Evolutionary conservation across 805 yeast genomes (phyloP).

Genomic region (Saturnispora halmiae): DNA sequence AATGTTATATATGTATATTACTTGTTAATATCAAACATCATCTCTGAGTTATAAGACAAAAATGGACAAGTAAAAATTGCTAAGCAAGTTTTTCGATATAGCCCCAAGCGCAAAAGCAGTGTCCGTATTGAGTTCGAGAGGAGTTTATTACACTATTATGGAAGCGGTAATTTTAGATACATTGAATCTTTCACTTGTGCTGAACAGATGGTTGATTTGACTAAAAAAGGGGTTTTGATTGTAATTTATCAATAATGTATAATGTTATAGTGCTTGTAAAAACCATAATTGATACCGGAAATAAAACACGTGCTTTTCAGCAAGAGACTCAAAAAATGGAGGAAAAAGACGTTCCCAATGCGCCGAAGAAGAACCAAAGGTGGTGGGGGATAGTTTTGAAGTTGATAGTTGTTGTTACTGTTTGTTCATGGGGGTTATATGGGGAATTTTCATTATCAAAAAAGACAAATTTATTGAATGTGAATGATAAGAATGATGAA

Average conservation of each 20-base stretch:
- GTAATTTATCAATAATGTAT: no score
- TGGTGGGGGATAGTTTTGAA: no score
- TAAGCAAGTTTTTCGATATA: conserved; percentile 53
- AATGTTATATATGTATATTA: conserved; percentile 41
- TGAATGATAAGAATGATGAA: neutral
- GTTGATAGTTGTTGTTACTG: no score
- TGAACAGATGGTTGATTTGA: conserved; percentile 15
- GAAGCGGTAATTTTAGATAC: conserved; percentile 28
- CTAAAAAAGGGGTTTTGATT: conserved; percentile 1
- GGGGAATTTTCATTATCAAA: neutral
- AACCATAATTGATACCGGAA: no score
- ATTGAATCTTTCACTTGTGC: conserved; percentile 50
- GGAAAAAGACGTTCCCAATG: no score
- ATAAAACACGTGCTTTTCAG: no score
- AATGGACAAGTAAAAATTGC: conserved; percentile 33
- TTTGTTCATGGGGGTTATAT: neutral
- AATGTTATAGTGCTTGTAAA: no score
- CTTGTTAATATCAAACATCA: conserved; percentile 35
- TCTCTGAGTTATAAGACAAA: conserved; percentile 36
- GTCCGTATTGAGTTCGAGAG: conserved; percentile 34
- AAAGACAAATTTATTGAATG: no score
- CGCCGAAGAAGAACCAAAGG: no score
- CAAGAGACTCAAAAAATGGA: no score
- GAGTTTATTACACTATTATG: conserved; percentile 51
- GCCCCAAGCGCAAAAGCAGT: conserved; percentile 59